Evolutionary conservation across 371 early-diverging fungal species (phyloP).

Genomic region (Rhizomucor pusillus): DNA sequence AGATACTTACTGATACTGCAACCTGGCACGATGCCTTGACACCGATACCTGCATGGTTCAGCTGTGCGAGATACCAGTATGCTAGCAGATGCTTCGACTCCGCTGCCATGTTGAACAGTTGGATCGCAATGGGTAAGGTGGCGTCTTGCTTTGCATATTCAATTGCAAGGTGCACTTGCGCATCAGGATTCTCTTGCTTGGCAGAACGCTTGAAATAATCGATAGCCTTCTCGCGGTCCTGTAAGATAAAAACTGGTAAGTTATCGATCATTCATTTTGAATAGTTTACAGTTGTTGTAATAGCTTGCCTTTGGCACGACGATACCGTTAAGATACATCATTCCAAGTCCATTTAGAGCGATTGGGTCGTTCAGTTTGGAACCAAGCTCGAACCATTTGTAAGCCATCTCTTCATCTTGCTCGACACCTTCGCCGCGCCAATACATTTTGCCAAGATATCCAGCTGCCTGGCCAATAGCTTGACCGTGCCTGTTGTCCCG

Average conservation of each 20-base stretch:
- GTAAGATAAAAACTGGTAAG: no score
- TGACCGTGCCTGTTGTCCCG: slow-evolving; percentile 28
- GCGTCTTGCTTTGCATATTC: slow-evolving; percentile 33
- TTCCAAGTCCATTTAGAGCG: slow-evolving; percentile 73
- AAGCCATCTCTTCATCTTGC: slow-evolving; percentile 56
- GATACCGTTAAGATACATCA: slow-evolving; percentile 77
- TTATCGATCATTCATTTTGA: neutral
- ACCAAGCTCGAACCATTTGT: slow-evolving; percentile 75
- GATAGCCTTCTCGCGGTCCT: slow-evolving; percentile 50
- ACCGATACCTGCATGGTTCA: slow-evolving; percentile 52
- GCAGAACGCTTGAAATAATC: slow-evolving; percentile 65
- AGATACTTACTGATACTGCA: slow-evolving; percentile 55
- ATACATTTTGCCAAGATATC: slow-evolving; percentile 83
- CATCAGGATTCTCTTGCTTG: slow-evolving; percentile 55
- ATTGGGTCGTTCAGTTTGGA: slow-evolving; percentile 60
- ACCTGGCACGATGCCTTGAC: slow-evolving; percentile 41
- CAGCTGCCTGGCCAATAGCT: slow-evolving; percentile 71
- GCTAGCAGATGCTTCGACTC: slow-evolving; percentile 68
- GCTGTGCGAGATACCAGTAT: slow-evolving; percentile 69
- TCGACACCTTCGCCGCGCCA: slow-evolving; percentile 90
- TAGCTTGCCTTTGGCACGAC: slow-evolving; percentile 43
- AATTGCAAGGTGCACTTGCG: slow-evolving; percentile 56
- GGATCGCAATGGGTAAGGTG: slow-evolving; percentile 31
- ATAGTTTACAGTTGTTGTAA: neutral
- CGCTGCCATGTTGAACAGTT: slow-evolving; percentile 43